phyloP scores from a whole-genome alignment of 1,284 basidiomycete genomes.

The Apiotrichum veenhuisii region DNA sequence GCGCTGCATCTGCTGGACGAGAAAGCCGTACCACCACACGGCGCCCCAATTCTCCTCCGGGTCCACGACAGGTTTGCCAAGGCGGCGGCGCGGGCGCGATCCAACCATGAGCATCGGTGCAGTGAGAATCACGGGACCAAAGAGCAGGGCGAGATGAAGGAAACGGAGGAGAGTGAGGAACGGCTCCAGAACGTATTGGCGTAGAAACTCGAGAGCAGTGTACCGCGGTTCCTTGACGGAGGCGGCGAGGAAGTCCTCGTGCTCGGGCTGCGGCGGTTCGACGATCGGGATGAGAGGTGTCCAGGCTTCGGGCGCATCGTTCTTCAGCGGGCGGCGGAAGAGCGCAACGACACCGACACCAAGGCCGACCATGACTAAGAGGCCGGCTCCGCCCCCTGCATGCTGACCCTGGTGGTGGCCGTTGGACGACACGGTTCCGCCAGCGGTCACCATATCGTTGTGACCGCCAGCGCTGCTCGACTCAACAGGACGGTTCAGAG shows the following conservation, averaged over 20 bases:
- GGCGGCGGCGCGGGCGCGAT: slow-evolving; percentile 44
- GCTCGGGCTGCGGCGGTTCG: slow-evolving; percentile 2
- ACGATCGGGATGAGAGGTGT: slow-evolving; percentile 19
- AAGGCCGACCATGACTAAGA: slow-evolving; percentile 26
- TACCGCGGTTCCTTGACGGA: slow-evolving; percentile 18
- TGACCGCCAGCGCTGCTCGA: slow-evolving; percentile 5
- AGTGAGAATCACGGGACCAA: slow-evolving; percentile 79
- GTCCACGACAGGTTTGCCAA: slow-evolving; percentile 44
- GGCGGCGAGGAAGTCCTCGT: slow-evolving; percentile 18
- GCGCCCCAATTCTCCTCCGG: slow-evolving; percentile 77
- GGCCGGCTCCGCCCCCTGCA: slow-evolving; percentile 22
- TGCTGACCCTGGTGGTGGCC: background rate
- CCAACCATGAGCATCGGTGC: slow-evolving; percentile 84
- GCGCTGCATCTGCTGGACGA: slow-evolving; percentile 85
- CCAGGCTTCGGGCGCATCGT: background rate
- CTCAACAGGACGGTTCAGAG: background rate
- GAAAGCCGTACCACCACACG: slow-evolving; percentile 89
- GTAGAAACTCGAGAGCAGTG: slow-evolving; percentile 22
- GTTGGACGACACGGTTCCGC: slow-evolving; percentile 4
- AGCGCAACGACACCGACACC: slow-evolving; percentile 27
- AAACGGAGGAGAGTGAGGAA: slow-evolving; percentile 79
- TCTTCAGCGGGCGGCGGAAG: slow-evolving; percentile 17
- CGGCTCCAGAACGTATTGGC: slow-evolving; percentile 70
- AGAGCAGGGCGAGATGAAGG: slow-evolving; percentile 74
- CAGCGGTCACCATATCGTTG: background rate